Percentiles rank a stretch among this genome's conserved stretches.
Evolutionary conservation across 2,329 filamentous ascomycete genomes (phyloP).

Genomic region (Uncinocarpus reesii): DNA sequence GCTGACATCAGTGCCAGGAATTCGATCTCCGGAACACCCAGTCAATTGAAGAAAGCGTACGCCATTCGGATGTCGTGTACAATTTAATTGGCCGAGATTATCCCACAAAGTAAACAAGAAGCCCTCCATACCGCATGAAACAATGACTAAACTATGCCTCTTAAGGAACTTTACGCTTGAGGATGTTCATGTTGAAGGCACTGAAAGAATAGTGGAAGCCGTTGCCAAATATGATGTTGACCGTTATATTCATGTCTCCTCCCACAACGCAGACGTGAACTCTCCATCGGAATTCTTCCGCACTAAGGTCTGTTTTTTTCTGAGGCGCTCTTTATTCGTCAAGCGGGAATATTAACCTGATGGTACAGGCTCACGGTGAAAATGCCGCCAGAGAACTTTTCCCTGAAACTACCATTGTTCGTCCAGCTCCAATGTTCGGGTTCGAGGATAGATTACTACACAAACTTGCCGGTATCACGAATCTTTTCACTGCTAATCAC

Average conservation of each 20-base stretch:
- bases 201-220: constrained; percentile 83
- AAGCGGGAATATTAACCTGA: constrained; percentile 17
- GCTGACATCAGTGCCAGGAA: constrained; percentile 48
- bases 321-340: neutral
- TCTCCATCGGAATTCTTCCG: constrained; percentile 82
- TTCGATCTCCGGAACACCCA: constrained; percentile 88
- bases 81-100: constrained; percentile 92
- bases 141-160: neutral
- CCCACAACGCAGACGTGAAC: constrained; percentile 72
- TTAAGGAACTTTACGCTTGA: constrained; percentile 79
- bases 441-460: constrained; percentile 89
- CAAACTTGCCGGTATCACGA: constrained; percentile 67
- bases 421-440: constrained; percentile 86
- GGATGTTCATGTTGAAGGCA: constrained; percentile 87
- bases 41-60: constrained; percentile 91
- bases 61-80: constrained; percentile 95
- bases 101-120: constrained; percentile 69
- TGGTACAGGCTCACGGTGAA: constrained; percentile 60
- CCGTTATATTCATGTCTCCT: constrained; percentile 92
- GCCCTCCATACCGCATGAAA: neutral
- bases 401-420: constrained; percentile 93
- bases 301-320: constrained; percentile 58
- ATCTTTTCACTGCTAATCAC: constrained; percentile 82
- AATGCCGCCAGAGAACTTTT: constrained; percentile 76
- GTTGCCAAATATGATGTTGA: constrained; percentile 97